Base-by-base conservation (phyloP, 2,329 filamentous ascomycete genomes). In the Colletotrichum melonis region DNA sequence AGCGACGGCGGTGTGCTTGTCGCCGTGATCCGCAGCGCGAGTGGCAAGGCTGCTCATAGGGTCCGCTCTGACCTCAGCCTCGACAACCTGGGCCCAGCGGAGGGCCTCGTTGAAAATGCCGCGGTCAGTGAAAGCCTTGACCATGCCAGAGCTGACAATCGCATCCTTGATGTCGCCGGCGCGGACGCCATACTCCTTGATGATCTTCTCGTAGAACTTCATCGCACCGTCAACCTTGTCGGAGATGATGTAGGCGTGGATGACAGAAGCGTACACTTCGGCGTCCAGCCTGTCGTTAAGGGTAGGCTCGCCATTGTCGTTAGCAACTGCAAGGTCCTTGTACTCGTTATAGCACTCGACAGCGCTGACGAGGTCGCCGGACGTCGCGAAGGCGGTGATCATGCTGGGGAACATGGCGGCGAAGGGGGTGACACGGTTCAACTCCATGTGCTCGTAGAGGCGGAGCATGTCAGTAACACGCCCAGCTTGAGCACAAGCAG, bases 331-430 rank as follows among this genome's bases (percentile, higher is more conserved):
- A 55, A 98, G 87, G 58, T 91, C 90, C 79, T 95, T 95, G 87
- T 98, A 98, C 83, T 98, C 94, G 76, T 97, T 96, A 84, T 98
- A 99, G 83, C 95, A 95, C 81, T 98, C 95, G 7, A 98, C 94
- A 24, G 95, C 97, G 77, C 94, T 97, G 78, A 92, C 88, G 57
- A 98, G 85, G 80, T 98, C 95, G 63, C 95, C 94, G 12, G 89
- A 90, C 55, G 90, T 89, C 74, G 94, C 94, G 80, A 98, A 98
- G 0, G 95, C 95, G n/a, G 93, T 92, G 81, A 99, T 98, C 94
- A 99, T 98, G 22, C 92, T 90, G 1, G 95, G 93, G 84, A 98
- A 98, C 65, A 96, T 94, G 58, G 93, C 91, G 6, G 95, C 92
- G 72, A 93, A 92, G 0, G 96, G 94, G 19, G 90, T 89, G 26